Base-by-base conservation (phyloP, 768 basidiomycete species). In the Boletus subcaerulescens region DNA sequence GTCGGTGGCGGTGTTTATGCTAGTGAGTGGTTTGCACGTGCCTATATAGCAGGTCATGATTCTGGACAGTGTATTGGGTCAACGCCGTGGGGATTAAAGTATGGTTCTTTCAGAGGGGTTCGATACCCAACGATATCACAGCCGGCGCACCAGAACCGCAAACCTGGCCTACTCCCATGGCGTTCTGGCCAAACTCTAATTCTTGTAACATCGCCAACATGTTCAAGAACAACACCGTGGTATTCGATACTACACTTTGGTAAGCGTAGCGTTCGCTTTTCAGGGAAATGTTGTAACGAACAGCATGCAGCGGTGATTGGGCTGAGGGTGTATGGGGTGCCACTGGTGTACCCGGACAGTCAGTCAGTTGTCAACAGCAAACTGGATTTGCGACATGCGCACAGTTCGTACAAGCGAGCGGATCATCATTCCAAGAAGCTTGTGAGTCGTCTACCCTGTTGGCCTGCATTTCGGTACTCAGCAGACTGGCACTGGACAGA, bases 161-260 rank as follows among this genome's bases (percentile, higher is more conserved):
- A 33, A 71, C 56, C 18, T 98, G 94, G 94, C 86, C 91, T 41
- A 67, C 73, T 6, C 87, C 94, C 7, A 77, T 83, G 71, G 95
- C 91, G 15, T 78, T 77, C 65, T 96, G 90, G 87, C 84, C 92
- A 1, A 67, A 69, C 39, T 82, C 91, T 8, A 74, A 77, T 33
- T 69, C 74, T 31, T 97, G 94, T 70, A 75, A 86, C 65, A 89
- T 92, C 18, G 87, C 82, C 75, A 69, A 81, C 61, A 93, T 81
- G 77, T 96, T 96, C 76, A 78, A 79, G 57, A 74, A 85, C 52
- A 89, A 96, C 66, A 80, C 79, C 41, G 82, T 78, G 35, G 91
- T 94, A 64, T 91, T 95, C 61, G 88, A 93, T 67, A 93, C 89
- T 35, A 93, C 92, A 18, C 75, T 94, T 48, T 92, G 91, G 85